A percentile compares a stretch with the other conserved stretches of the same genome.
Conservation (phyloP, 78 protist species). For the Planoprotostelium fungivorum region DNA sequence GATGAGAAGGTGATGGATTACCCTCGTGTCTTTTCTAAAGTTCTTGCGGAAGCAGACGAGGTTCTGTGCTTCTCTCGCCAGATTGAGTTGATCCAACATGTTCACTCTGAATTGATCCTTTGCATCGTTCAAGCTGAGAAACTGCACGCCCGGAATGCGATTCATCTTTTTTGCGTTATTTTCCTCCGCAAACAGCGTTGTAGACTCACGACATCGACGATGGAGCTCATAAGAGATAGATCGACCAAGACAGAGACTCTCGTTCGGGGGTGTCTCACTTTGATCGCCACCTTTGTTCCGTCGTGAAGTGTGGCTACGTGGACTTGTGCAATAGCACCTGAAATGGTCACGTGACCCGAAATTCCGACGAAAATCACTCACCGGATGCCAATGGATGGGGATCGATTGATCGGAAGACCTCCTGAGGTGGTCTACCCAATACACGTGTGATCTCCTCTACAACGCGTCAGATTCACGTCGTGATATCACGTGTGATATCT, state of each 20-base stretch:
- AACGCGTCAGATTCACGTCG: not conserved
- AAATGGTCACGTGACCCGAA: too few relatives aligned
- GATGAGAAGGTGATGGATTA: too few relatives aligned
- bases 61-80: not conserved
- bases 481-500: not conserved
- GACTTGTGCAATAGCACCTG: conserved; percentile 61
- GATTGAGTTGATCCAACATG: not conserved
- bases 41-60: not conserved
- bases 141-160: not conserved
- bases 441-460: conserved; percentile 2
- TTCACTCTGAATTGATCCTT: not conserved
- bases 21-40: not conserved
- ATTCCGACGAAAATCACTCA: too few relatives aligned
- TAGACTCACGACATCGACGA: not conserved
- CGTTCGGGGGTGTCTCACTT: conserved; percentile 53
- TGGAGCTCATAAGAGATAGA: not conserved
- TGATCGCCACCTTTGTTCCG: conserved; percentile 48
- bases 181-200: not conserved
- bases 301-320: conserved; percentile 30
- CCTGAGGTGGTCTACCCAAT: not conserved
- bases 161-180: not conserved
- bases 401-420: conserved; percentile 31
- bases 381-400: conserved; percentile 57
- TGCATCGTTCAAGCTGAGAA: not conserved
- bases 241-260: not conserved